Evolutionary conservation across 805 yeast species (phyloP), one percentile per base, ranked within the genome.

Genomic region (Kodamaea jinghongensis): DNA sequence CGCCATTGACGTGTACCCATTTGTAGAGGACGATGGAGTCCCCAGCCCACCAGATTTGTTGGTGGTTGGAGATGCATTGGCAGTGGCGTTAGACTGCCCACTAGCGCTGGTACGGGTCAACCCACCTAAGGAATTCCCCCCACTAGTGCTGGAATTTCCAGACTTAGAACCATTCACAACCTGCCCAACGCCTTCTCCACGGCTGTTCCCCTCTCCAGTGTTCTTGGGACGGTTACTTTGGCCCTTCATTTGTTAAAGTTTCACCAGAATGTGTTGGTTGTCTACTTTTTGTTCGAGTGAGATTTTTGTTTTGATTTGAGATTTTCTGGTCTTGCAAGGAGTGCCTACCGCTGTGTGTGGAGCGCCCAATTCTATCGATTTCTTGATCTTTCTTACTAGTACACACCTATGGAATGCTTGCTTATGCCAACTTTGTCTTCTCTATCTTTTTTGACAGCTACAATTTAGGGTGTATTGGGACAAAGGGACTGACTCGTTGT

Each of bases 1-100:
- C 6, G 42, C 42, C 42, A 39, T 40, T 6, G 40, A 25, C 14
- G 36, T 9, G 29, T 25, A 17, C 10, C 29, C 36, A 6, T 32
- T 32, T 4, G 36, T 22, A 12, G 14, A 28, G 31, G 13, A 34
- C 86, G 70, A 48, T 82, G 86, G 48, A 73, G 69, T 7, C 44
- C 46, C 10, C 38, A 43, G 36, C 35, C 41, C 17, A 28, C 4
- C 15, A 20, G 28, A 17, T 14, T 14, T 39, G 28, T 15, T 4
- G 40, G 13, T 15, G 39, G 16, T 27, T 25, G 14, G 7, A 17
- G 12, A 17, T 28, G 10, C 23, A 8, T 20, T 5, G 7, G 7
- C 23, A 20, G 23, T 20, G 23, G 23, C 23, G 23, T 20, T 20
- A 8, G 5, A 6, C 7, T 20, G 23, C 8, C 23, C 23, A 8